Base-by-base conservation (phyloP, 2,329 filamentous ascomycete genomes). In the Corynespora cassiicola region DNA sequence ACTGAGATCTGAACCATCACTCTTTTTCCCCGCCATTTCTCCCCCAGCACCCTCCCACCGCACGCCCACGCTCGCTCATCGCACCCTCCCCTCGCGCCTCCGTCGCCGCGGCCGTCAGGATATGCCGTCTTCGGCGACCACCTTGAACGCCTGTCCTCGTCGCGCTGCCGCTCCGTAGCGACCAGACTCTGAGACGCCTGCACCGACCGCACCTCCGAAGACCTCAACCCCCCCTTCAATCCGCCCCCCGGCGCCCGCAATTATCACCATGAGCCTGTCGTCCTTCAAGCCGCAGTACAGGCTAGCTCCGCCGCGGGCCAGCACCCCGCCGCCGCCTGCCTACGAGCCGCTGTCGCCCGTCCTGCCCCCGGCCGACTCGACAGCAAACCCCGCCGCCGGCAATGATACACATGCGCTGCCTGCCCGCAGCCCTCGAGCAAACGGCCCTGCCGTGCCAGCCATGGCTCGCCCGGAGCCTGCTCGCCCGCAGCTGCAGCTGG, bases 321-420 rank as follows among this genome's bases (percentile, higher is more conserved):
- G 42, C 14, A 65, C 63, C 0, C 63, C 65, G 37, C 62, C 61
- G 49, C 61, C 52, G 42, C 61, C 59, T 14, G 33, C 45, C n/a
- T 64, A 52, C 47, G 63, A 68, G 55, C 65, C 65, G 33, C 59
- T 68, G 42, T 67, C 63, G 40, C 65, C 63, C 39, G 17, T 59
- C 37, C 56, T 65, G 42, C 29, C 22, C 18, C 56, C 61, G 21
- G 33, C 47, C 12, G 47, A 43, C 30, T 40, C 45, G 42, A 32
- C 36, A 44, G 48, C 47, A 47, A 30, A 46, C 58, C 54, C 50
- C 57, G 56, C 58, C 40, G 47, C 42, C 39, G 37, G 29, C 44
- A 46, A 34, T 29, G 20, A 35, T 51, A 43, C 22, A 27, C 21
- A 15, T 30, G 10, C 23, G 20, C 23, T 30, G 12, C 34, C 28